Conservation (phyloP, 1,284 basidiomycete genomes). For the Amylostereum chailletii region DNA sequence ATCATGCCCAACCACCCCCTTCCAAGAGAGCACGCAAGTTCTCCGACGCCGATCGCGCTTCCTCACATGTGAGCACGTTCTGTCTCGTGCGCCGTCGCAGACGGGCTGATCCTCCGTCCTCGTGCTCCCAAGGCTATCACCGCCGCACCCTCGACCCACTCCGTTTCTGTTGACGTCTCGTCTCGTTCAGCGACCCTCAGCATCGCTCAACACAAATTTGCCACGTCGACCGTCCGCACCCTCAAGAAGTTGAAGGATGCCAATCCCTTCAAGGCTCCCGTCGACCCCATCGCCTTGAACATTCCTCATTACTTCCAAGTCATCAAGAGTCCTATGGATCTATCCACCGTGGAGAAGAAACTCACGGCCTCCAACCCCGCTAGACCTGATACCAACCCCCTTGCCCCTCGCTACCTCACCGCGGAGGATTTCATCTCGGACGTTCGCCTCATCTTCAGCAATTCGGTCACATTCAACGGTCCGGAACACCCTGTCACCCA, state of each 20-base stretch:
- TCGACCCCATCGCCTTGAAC: slow-evolving; percentile 83
- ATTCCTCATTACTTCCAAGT: slow-evolving; percentile 89
- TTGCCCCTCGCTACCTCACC: slow-evolving; percentile 65
- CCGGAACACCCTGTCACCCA: slow-evolving; percentile 74
- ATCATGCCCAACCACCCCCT: slow-evolving; percentile 57
- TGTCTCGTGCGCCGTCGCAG: slow-evolving; percentile 37
- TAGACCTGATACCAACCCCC: slow-evolving; percentile 62
- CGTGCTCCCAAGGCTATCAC: slow-evolving; percentile 6
- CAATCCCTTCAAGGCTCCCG: slow-evolving; percentile 76
- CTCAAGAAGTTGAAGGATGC: slow-evolving; percentile 88
- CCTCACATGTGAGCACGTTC: slow-evolving; percentile 50
- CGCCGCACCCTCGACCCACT: slow-evolving; percentile 6
- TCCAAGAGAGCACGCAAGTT: slow-evolving; percentile 54
- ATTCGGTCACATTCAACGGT: slow-evolving; percentile 91
- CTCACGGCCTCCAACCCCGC: slow-evolving; percentile 68
- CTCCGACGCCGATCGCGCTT: slow-evolving; percentile 46
- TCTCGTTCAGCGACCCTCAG: slow-evolving; percentile 38
- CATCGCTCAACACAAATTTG: slow-evolving; percentile 73
- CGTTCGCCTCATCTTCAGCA: slow-evolving; percentile 81
- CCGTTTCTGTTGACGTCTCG: slow-evolving; percentile 6
- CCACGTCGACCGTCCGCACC: slow-evolving; percentile 69
- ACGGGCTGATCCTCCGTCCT: slow-evolving; percentile 38
- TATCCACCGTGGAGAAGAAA: slow-evolving; percentile 91
- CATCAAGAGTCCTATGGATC: slow-evolving; percentile 91
- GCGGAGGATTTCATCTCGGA: slow-evolving; percentile 79